Evolutionary conservation across 2,329 filamentous ascomycete genomes (phyloP), one percentile per base, ranked within the genome.

Genomic region (Colletotrichum viniferum): DNA sequence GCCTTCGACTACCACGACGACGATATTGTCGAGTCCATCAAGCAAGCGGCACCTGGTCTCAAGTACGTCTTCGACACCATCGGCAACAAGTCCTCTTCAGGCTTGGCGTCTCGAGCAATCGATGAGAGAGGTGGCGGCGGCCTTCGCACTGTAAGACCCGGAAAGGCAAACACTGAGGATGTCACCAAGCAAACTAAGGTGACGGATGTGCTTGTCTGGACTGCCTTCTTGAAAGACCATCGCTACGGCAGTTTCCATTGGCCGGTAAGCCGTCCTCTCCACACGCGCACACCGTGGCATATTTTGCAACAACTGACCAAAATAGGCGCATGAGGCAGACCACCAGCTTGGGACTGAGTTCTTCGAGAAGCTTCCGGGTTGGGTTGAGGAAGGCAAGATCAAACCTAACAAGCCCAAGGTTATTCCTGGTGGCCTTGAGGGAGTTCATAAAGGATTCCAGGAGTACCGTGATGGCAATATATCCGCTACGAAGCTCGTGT

Each of bases 151-250:
- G 85, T 87, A 9, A 76, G 85, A 3, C 85, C 85, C 0, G 85
- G 83, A 2, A 86, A 85, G 72, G 81, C 79, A 1, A 80, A 84
- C 63, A 87, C 85, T 0, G 81, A 85, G 28, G 76, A 81, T 38
- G 84, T 86, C 1, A 76, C 80, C 0, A 73, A 79, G 21, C 77
- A 80, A 5, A 82, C 82, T 5, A 81, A 80, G 24, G 83, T 87
- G 3, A 85, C 82, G 0, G 83, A 86, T 77, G 85, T 88, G 5
- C 77, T 87, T n/a, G 84, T 87, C 1, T 86, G 83, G 83, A 86
- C 83, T 4, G 82, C 81, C 2, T 87, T 87, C 60, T 70, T 85
- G 34, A 85, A 85, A 69, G 82, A 86, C 6, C 82, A 85, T 63
- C 64, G 77, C 4, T 87, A 86, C 74, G 80, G 81, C 2, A 73